Percentiles rank a stretch among this genome's conserved stretches.
Evolutionary conservation across 1,284 basidiomycete genomes (phyloP).

Genomic region (Fomitopsis palustris): DNA sequence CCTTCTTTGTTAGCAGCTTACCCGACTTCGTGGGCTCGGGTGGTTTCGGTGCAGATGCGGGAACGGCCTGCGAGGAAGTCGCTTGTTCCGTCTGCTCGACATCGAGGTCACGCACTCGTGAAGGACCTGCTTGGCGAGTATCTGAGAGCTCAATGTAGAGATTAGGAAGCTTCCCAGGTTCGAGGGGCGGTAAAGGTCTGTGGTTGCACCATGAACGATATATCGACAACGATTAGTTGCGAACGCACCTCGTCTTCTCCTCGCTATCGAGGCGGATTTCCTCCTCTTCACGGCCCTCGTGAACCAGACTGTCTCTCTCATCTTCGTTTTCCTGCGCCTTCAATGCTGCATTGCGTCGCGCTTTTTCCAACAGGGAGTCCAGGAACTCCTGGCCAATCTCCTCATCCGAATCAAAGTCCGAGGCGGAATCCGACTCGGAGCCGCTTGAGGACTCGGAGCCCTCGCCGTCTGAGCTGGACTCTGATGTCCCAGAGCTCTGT

Average conservation of each 20-base stretch:
- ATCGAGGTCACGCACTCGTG: conserved; percentile 57
- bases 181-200: conserved; percentile 58
- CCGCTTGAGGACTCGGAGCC: too few species aligned
- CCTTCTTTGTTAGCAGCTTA: conserved; percentile 61
- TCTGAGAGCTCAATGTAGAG: conserved; percentile 58
- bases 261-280: conserved; percentile 31
- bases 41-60: conserved; percentile 52
- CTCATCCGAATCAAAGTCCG: conserved; percentile 39
- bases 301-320: conserved; percentile 4
- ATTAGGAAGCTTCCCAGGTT: conserved; percentile 57
- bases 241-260: conserved; percentile 24
- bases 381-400: conserved; percentile 58
- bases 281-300: conserved; percentile 25
- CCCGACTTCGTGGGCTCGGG: conserved; percentile 57
- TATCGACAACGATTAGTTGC: not conserved
- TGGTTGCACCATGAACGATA: conserved; percentile 6
- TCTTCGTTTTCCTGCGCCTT: conserved; percentile 7
- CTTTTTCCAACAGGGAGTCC: conserved; percentile 60
- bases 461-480: conserved; percentile 29
- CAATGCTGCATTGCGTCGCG: conserved; percentile 43
- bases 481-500: conserved; percentile 1
- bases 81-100: conserved; percentile 48
- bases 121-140: conserved; percentile 39
- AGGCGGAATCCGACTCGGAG: conserved; percentile 25
- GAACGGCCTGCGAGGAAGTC: conserved; percentile 40